Conservation (phyloP, 768 basidiomycete species). For the Saitozyma sp. region DNA sequence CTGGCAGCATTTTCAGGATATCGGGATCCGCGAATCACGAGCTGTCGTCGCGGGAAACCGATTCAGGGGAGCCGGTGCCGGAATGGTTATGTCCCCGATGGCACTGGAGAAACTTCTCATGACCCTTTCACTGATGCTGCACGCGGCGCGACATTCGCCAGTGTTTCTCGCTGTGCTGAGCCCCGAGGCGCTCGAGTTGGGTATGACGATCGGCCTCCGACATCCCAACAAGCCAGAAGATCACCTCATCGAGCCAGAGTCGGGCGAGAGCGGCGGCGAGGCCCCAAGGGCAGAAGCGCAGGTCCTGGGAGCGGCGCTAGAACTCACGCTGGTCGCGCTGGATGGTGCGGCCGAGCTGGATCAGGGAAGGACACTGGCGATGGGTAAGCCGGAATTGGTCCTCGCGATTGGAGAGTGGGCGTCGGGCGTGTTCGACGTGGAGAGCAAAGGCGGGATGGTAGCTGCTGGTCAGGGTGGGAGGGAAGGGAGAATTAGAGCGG, state of each 20-base stretch:
- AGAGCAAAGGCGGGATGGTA: constrained; percentile 67
- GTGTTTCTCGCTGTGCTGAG: constrained; percentile 79
- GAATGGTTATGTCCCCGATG: constrained; percentile 75
- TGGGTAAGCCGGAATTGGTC: constrained; percentile 73
- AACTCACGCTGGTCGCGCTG: constrained; percentile 72
- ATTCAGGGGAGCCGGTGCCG: constrained; percentile 74
- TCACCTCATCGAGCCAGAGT: constrained; percentile 6
- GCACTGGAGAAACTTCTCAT: constrained; percentile 73
- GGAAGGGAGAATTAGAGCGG: constrained; percentile 62
- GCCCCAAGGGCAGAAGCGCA: constrained; percentile 62
- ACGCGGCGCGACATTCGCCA: constrained; percentile 75
- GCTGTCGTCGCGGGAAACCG: constrained; percentile 46
- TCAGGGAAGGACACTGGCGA: constrained; percentile 68
- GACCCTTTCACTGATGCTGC: constrained; percentile 74
- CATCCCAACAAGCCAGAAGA: constrained; percentile 43
- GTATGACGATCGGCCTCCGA: constrained; percentile 71
- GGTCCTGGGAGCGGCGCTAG: constrained; percentile 72
- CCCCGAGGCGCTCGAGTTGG: constrained; percentile 79
- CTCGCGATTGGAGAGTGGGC: constrained; percentile 81
- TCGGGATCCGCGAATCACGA: constrained; percentile 71
- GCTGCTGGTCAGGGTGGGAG: constrained; percentile 64
- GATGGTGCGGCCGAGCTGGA: constrained; percentile 76
- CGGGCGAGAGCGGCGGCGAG: constrained; percentile 14
- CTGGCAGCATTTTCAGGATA: constrained; percentile 88
- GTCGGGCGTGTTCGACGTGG: constrained; percentile 61